Conservation (phyloP, 805 yeast genomes). For the Sporopachydermia quercuum region DNA sequence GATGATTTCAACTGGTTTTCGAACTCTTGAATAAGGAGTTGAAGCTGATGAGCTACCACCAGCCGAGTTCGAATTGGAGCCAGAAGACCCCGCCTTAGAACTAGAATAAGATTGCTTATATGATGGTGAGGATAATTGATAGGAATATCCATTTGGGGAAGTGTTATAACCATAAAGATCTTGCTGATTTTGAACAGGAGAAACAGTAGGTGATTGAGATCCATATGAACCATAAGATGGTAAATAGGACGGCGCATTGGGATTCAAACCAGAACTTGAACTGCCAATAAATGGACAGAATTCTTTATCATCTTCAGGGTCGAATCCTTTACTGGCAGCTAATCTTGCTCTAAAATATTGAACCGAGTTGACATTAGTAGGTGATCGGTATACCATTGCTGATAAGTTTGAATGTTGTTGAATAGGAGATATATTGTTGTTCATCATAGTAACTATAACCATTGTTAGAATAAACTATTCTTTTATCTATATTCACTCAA, state of each 20-base stretch:
- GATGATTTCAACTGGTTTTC: slow-evolving; percentile 35
- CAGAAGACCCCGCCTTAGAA: no score
- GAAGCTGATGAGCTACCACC: background rate
- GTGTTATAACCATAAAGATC: background rate
- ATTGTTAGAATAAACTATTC: slow-evolving; percentile 5
- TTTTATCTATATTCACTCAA: slow-evolving; percentile 4
- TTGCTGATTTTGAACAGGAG: background rate
- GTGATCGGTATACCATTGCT: slow-evolving; percentile 8
- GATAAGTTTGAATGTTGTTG: slow-evolving; percentile 7
- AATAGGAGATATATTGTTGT: slow-evolving; percentile 4
- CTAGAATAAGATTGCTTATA: background rate
- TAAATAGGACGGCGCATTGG: background rate
- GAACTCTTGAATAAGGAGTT: slow-evolving; percentile 17
- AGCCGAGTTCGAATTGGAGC: background rate
- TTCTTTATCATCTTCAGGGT: slow-evolving; percentile 55
- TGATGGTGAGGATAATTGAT: background rate
- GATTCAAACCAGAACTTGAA: slow-evolving; percentile 1
- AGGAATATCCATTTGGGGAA: background rate
- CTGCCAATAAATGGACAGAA: slow-evolving; percentile 36
- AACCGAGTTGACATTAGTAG: slow-evolving; percentile 8
- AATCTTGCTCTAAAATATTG: slow-evolving; percentile 30
- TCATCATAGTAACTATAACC: slow-evolving; percentile 2
- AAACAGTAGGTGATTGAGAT: background rate
- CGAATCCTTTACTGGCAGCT: slow-evolving; percentile 54
- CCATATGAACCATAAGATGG: slow-evolving; percentile 1